Evolutionary conservation across 2,329 filamentous ascomycete species (phyloP), one percentile per base, ranked within the genome.

Genomic region (Tolypocladium paradoxum): DNA sequence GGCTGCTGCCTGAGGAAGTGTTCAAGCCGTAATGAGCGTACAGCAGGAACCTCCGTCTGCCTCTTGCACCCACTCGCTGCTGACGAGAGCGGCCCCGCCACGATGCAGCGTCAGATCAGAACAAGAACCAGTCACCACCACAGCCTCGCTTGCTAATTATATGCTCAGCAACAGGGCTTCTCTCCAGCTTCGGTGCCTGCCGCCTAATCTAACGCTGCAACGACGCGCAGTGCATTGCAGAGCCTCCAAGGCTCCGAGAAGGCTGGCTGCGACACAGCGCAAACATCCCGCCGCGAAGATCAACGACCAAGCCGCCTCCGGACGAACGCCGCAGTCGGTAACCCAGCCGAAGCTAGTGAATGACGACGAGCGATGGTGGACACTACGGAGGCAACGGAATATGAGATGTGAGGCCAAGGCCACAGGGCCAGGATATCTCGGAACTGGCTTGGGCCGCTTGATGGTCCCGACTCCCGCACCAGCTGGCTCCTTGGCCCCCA

Each of bases 341-440:
- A 54, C 43, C 48, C 53, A 51, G 46, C 53, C 53, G 53, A 54
- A 37, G 49, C 53, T 51, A 49, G 51, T 35, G 29, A 22, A 37
- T n/a, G 33, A 40, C 31, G 33, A 27, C 22, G 43, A 22, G 18
- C 31, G 24, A 48, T n/a, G 37, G 43, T 46, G 43, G 43, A 20
- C 43, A 31, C 43, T 16, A 12, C 40, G 18, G 51, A 35, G 31
- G 27, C 11, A 18, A 11, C 33, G 31, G 20, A 31, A 50, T 27
- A 50, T 47, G 52, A 47, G 52, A 40, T 18, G 48, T 35, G 38
- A 50, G 37, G 14, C 37, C 16, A 14, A 24, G 43, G 29, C 27
- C 27, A 18, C 31, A 24, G 31, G 47, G 20, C 20, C 27, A 35
- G 20, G 31, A 48, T 48, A 48, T 48, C 47, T 35, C 31, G 47